Percentiles rank a stretch among this genome's conserved stretches.
These are phyloP conservation scores for Alternaria postmessia DNA, from an alignment of 2,329 filamentous ascomycete genomes.

Conservation along the genomic window DNA sequence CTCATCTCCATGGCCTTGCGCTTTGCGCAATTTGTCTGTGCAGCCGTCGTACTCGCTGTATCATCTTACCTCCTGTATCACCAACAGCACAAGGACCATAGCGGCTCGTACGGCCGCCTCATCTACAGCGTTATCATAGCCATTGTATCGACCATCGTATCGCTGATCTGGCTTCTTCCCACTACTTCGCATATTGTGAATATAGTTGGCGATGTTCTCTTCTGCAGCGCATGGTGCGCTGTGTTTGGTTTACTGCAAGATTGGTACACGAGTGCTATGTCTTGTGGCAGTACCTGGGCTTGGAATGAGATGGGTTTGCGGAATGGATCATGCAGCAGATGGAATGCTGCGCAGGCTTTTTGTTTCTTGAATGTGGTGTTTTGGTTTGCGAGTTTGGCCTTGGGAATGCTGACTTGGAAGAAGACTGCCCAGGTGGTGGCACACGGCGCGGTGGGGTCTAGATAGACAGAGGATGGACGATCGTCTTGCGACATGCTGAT, in stretches of 20 bases:
- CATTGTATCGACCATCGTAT: slow-evolving; percentile 70
- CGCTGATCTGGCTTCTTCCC: slow-evolving; percentile 75
- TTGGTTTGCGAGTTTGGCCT: slow-evolving; percentile 67
- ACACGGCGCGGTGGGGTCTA: background rate
- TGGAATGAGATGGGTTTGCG: slow-evolving; percentile 62
- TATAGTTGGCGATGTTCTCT: slow-evolving; percentile 73
- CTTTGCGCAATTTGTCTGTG: slow-evolving; percentile 71
- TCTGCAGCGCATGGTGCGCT: slow-evolving; percentile 72
- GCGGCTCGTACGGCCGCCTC: slow-evolving; percentile 68
- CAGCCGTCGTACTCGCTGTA: slow-evolving; percentile 60
- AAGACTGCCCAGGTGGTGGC: background rate
- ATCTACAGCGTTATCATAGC: slow-evolving; percentile 79
- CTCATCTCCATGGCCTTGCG: slow-evolving; percentile 65
- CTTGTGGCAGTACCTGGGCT: slow-evolving; percentile 46
- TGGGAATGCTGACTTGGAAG: slow-evolving; percentile 18
- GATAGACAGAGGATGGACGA: background rate
- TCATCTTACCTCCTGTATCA: slow-evolving; percentile 27
- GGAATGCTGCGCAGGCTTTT: slow-evolving; percentile 76
- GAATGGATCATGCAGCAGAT: slow-evolving; percentile 66
- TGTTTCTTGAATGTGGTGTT: slow-evolving; percentile 73
- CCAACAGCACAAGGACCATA: slow-evolving; percentile 47
- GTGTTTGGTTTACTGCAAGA: slow-evolving; percentile 51
- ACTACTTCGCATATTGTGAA: slow-evolving; percentile 71
- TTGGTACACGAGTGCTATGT: slow-evolving; percentile 26
- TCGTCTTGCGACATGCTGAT: background rate